Base-by-base conservation (phyloP, 257 asterid genomes). In the Capsicum baccatum region DNA sequence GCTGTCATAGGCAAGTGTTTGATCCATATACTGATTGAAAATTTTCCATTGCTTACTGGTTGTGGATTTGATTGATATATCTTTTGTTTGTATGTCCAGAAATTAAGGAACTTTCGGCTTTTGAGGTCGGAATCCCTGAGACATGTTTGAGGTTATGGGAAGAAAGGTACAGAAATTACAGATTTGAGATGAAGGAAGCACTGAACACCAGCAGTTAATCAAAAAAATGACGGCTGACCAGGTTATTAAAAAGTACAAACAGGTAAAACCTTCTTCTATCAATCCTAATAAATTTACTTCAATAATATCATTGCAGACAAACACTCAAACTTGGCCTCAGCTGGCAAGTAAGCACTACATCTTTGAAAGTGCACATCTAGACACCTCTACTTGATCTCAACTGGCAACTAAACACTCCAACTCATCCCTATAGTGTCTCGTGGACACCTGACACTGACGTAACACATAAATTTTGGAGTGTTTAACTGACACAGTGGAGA, bases 221-320 rank as follows among this genome's bases (percentile, higher is more conserved):
- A 26, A 26, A 26, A 26, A 26, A 26, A 26, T 26, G 33, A 26
- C 33, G 19, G 98, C 98, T 9, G 21, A 86, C 55, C 93, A 85
- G 1, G 95, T 93, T 66, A 89, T 93, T 33, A 84, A 86, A 15
- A 91, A 90, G 74, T 95, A 92, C 90, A 94, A 90, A 90, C 92
- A 88, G 93, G 98, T 94, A 39, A 67, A 8, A n/a, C 59, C 19
- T 54, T 71, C 50, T 56, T 82, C 37, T 33, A 16, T 42, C 59
- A 10, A 52, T 15, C 81, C 21, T 66, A 26, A 11, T 50, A 26
- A 8, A 73, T 3, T 21, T 76, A 63, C 33, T 26, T 26, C 33
- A 48, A 48, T 19, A 19, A 13, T 74, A 26, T 26, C 33, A 26
- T 26, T 26, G 33, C 33, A 26, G 33, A 26, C 33, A 26, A 26